Base-by-base conservation (phyloP, 148 eudicot genomes). In the Chenopodium quinoa region DNA sequence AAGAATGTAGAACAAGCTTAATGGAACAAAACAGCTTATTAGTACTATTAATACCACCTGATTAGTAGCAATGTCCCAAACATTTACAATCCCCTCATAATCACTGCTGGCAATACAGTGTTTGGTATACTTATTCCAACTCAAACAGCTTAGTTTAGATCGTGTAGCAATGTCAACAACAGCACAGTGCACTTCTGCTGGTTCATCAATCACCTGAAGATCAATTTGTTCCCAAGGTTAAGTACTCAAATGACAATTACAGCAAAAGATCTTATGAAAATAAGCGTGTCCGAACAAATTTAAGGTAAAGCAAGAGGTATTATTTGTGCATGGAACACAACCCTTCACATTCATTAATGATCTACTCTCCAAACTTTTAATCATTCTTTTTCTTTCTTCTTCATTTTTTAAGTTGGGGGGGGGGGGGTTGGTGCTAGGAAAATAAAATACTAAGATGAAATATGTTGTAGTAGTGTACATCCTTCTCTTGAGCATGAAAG, bases 21-120 rank as follows among this genome's bases (percentile, higher is more conserved):
- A 73, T 34, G 44, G 73, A 65, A 65, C 27, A 60, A 40, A 34
- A 69, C 60, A 84, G 60, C 65, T 48, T 14, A 23, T 54, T 23
- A 83, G 52, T 71, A 65, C 47, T 56, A 56, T 56, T 16, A 32
- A 31, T 46, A 76, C 52, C 84, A 94, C 98, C 98, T 94, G 97
- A 29, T 89, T 88, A 46, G 93, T 89, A 71, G 84, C 88, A 82
- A 91, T 89, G 84, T 94, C 96, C 98, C 98, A 94, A 81, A 94
- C 91, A 78, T 93, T 94, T 50, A 94, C 90, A 60, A 89, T 89
- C 29, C 98, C 98, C 67, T 94, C 98, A 70, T 94, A 92, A 82
- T 94, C 98, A 87, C 95, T 90, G 84, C 95, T 90, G 25, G 97
- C 98, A 60, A 94, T 92, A 74, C 90, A 88, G 72, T 86, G 89